Percentiles rank a stretch among this genome's conserved stretches.
Evolutionary conservation across 768 basidiomycete genomes (phyloP).

Genomic region (Chalciporus piperatus): DNA sequence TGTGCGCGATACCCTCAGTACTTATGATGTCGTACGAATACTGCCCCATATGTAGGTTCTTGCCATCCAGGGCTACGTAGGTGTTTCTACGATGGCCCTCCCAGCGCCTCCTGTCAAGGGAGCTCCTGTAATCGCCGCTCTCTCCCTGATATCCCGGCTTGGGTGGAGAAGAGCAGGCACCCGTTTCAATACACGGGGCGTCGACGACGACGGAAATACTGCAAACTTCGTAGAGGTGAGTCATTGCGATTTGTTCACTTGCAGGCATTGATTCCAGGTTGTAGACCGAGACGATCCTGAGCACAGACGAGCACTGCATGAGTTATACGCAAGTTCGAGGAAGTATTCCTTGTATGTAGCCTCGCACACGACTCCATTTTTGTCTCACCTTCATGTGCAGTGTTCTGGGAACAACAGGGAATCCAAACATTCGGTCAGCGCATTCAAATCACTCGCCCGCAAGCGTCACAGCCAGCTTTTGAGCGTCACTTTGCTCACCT

Average conservation of each 20-base stretch:
- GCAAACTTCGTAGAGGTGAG: conserved; percentile 95
- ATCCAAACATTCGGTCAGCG: conserved; percentile 91
- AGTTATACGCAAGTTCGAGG: conserved; percentile 95
- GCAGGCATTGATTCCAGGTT: conserved; percentile 10
- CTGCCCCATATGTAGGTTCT: conserved; percentile 52
- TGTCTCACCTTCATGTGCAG: conserved; percentile 38
- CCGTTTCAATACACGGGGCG: conserved; percentile 93
- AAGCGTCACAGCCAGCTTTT: conserved; percentile 96
- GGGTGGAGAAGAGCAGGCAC: conserved; percentile 97
- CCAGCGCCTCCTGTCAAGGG: conserved; percentile 74
- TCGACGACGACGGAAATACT: conserved; percentile 92
- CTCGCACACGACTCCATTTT: neutral
- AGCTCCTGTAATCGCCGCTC: conserved; percentile 66
- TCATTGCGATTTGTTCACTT: conserved; percentile 4
- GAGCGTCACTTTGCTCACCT: conserved; percentile 89
- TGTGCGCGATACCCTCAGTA: conserved; percentile 43
- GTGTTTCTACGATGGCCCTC: conserved; percentile 73
- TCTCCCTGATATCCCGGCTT: conserved; percentile 82
- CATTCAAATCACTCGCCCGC: conserved; percentile 93
- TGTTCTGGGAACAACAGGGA: conserved; percentile 99
- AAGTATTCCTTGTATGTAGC: conserved; percentile 81
- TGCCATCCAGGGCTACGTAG: conserved; percentile 92
- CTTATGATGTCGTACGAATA: conserved; percentile 8
- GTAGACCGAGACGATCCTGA: conserved; percentile 89
- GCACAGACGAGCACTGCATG: conserved; percentile 81